Base-by-base conservation (phyloP, 2,329 filamentous ascomycete species). In the Phialophora macrospora region DNA sequence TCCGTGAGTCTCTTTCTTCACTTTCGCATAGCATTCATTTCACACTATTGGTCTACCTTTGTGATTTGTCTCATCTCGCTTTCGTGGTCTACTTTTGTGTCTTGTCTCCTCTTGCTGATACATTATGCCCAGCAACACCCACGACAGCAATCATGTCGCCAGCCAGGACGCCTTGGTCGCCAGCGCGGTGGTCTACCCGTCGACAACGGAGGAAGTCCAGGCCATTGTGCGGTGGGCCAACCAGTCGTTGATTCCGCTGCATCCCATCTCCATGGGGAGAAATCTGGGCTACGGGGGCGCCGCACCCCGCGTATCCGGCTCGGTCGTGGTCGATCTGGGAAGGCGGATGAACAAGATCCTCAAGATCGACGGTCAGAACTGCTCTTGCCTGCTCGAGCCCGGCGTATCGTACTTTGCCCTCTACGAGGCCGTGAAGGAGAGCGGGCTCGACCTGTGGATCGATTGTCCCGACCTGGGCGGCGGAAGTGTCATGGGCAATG, bases 371-470 rank as follows among this genome's bases (percentile, higher is more conserved):
- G 74, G 74, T 1, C 72, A 77, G 32, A 73, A 74, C 4, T 78
- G 76, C 65, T 73, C 76, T 26, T 80, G 78, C 57, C 73, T 81
- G 0, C 75, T 81, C 12, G 79, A 81, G 64, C 79, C 79, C 0
- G 79, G 79, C 0, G 79, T 81, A 1, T 77, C 76, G 1, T 81
- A 78, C 64, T 77, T 76, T 30, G 74, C 74, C 20, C 73, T 81
- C 11, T 74, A 79, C 66, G 75, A 77, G 12, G 75, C 77, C 49
- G 74, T 79, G 12, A 71, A 77, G 38, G 67, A 70, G 22, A 69
- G 70, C 73, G 76, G 77, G 9, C 74, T 80, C 24, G 71, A 77
- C 14, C 72, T 82, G 38, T 83, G 80, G 81, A 74, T 82, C n/a
- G 80, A 82, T 24, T 38, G 62, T 70, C 75, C 75, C 6, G 75